Evolutionary conservation across 2,329 filamentous ascomycete genomes (phyloP), one percentile per base, ranked within the genome.

Genomic region (Aspergillus sp.): DNA sequence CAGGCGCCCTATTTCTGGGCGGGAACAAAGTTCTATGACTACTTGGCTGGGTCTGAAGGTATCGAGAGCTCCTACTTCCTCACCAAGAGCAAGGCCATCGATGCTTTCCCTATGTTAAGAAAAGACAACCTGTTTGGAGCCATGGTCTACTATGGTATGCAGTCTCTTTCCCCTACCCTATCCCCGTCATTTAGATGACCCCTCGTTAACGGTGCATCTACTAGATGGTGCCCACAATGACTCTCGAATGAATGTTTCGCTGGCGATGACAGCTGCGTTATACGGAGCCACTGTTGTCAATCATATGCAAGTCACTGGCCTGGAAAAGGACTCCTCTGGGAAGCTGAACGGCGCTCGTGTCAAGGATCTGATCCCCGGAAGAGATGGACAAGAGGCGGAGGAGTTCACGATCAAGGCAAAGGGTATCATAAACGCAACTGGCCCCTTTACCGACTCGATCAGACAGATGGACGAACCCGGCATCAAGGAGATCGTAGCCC

Each of bases 51-150:
- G 13, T 89, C 88, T 42, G 91, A 96, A 75, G 92, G 92, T 58
- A 93, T 96, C 70, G 91, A 96, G 76, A 92, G 86, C 69, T 94
- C 90, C 5, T 96, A 96, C 78, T 96, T 96, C 74, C 79, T 96
- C 71, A 93, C 91, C 23, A 89, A 88, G 76, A 93, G 89, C 75
- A 94, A 94, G 78, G 91, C 91, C 8, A 81, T 96, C 64, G 91
- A 94, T 73, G 90, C 90, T 2, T 96, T 96, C 72, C 92, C 92
- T 7, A 95, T 96, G 91, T 78, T 96, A 66, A 93, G 91, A 79
- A 89, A 87, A 72, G 88, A 90, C 44, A 87, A 89, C 65, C 81
- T 96, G 13, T 85, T 92, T 48, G 92, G 92, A 62, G 91, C 91
- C 60, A 80, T 96, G 70, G 91, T 96, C 23, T 96, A 96, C 81